phyloP scores from a whole-genome alignment of 805 yeast species.

The Nakazawaea molendinolei region DNA sequence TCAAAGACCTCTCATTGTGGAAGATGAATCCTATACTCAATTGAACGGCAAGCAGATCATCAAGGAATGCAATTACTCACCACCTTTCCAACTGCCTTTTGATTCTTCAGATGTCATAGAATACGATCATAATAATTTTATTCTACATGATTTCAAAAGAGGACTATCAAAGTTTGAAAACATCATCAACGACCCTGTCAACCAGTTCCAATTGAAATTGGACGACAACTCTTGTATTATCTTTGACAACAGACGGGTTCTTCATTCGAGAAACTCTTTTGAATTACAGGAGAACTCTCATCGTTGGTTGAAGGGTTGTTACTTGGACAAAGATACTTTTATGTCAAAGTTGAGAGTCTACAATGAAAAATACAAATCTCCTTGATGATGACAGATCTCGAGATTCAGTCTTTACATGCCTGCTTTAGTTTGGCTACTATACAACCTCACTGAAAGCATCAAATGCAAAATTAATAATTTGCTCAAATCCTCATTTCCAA shows the following conservation, averaged over 20 bases:
- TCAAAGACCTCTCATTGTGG: slow-evolving; percentile 57
- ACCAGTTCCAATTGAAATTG: slow-evolving; percentile 48
- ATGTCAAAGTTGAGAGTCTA: slow-evolving; percentile 47
- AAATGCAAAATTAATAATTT: too few species aligned
- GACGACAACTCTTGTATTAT: slow-evolving; percentile 57
- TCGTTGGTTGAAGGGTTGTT: slow-evolving; percentile 77
- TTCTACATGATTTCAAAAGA: slow-evolving; percentile 48
- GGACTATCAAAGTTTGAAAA: slow-evolving; percentile 59
- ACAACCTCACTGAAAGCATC: too few species aligned
- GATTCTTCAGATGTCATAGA: slow-evolving; percentile 40
- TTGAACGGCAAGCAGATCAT: slow-evolving; percentile 26
- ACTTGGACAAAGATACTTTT: slow-evolving; percentile 65
- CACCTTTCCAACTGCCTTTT: slow-evolving; percentile 79
- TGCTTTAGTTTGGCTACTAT: too few species aligned
- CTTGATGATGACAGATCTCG: too few species aligned
- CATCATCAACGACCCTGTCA: slow-evolving; percentile 41
- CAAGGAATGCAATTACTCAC: slow-evolving; percentile 64
- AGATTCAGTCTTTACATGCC: too few species aligned
- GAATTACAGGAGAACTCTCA: slow-evolving; percentile 37
- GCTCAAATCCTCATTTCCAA: too few species aligned
- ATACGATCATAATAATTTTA: slow-evolving; percentile 15
- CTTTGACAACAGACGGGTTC: slow-evolving; percentile 63
- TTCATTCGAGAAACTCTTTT: slow-evolving; percentile 53
- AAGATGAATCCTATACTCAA: slow-evolving; percentile 31
- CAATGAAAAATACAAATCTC: neutral